Evolutionary conservation across 257 asterid genomes (phyloP), one percentile per base, ranked within the genome.

Genomic region (Leptodermis oblonga): DNA sequence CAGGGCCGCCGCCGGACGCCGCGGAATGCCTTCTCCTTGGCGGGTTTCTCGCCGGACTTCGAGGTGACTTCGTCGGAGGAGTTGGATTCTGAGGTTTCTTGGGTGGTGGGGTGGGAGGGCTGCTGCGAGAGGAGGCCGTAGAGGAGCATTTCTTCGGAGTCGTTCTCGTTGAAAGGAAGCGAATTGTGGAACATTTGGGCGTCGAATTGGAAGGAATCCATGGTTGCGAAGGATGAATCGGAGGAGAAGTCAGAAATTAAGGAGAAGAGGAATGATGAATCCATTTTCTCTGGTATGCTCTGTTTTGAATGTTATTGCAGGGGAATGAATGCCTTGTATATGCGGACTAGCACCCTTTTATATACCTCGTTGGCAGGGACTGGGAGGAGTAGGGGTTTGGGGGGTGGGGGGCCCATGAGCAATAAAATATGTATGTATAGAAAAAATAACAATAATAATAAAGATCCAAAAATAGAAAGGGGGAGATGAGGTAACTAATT

Each of bases 1-100:
- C 97, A 90, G 3, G 97, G 97, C 73, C 97, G 83, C 81, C 71
- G 65, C 72, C 96, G 65, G 2, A 90, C 96, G 34, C 97, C 97
- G 36, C 96, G 78, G 64, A 52, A 90, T 17, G 92, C 17, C 70
- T 79, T 83, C 15, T 81, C 84, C 67, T 48, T 62, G 8, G 11
- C 7, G 12, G 83, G 62, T 60, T 26, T 56, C 28, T 33, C 62
- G 51, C 43, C 59, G 7, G 83, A 34, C 15, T 42, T 67, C 5
- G 95, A 88, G 26, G 65, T 77, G 8, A 85, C 87, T 23, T 85
- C 87, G 2, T 80, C 75, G 36, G 76, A 64, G 55, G 86, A 86
- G 67, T 25, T 76, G 25, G 88, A 73, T 25, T 79, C 84, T 4
- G 87, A 75, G 26, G 74, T 62, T 59, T 79, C 82, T 22, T 77